Percentiles rank a stretch among this genome's conserved stretches.
phyloP scores from a whole-genome alignment of 2,329 filamentous ascomycete genomes.

The Fusarium sulawesiense region DNA sequence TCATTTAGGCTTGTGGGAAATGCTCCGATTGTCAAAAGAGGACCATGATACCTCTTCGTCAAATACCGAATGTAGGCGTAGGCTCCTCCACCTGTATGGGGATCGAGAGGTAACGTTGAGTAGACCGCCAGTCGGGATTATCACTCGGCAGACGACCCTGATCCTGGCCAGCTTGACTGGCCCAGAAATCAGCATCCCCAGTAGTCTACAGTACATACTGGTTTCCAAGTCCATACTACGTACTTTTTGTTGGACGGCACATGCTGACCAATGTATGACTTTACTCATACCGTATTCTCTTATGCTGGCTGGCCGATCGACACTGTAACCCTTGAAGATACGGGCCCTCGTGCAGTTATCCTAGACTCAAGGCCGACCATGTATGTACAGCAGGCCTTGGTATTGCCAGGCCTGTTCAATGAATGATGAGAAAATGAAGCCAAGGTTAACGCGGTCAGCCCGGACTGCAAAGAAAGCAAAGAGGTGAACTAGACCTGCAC shows the following conservation, averaged over 20 bases:
- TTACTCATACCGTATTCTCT: conserved; percentile 27
- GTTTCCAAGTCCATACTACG: conserved; percentile 13
- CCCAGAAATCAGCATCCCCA: conserved; percentile 2
- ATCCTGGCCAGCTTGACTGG: conserved; percentile 23
- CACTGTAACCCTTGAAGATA: conserved; percentile 25
- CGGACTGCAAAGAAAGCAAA: neutral
- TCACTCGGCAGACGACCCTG: conserved; percentile 32
- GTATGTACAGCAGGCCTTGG: neutral
- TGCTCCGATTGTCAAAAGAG: conserved; percentile 23
- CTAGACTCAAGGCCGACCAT: conserved; percentile 1
- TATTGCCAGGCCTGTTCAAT: neutral
- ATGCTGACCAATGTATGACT: conserved; percentile 33
- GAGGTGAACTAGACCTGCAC: neutral
- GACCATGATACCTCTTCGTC: conserved; percentile 16
- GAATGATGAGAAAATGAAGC: neutral
- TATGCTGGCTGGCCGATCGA: conserved; percentile 26
- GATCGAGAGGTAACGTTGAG: conserved; percentile 24
- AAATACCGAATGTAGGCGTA: conserved; percentile 27
- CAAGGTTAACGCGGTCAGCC: conserved; percentile 8
- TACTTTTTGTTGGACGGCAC: conserved; percentile 15
- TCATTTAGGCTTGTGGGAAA: conserved; percentile 20
- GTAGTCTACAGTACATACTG: conserved; percentile 4
- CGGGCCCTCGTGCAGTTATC: conserved; percentile 10
- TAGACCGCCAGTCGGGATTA: conserved; percentile 41
- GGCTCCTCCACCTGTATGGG: conserved; percentile 25